A percentile compares a stretch with the other conserved stretches of the same genome.
These are phyloP conservation scores for Hirsutella rhossiliensis DNA, from an alignment of 2,329 filamentous ascomycete species.

Conservation along the genomic window DNA sequence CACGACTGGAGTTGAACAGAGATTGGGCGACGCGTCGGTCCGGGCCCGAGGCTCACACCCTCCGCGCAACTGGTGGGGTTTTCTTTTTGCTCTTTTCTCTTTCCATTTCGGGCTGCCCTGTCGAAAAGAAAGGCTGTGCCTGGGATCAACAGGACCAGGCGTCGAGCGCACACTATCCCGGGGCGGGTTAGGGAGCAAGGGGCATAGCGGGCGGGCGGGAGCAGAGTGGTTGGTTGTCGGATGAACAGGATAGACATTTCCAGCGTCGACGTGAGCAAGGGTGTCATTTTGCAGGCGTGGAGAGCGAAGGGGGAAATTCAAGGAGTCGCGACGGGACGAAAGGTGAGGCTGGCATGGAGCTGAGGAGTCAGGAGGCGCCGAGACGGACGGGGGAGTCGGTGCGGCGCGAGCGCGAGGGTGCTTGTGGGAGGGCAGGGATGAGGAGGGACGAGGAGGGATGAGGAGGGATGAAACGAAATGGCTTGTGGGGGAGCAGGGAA, in stretches of 20 bases:
- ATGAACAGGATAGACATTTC: neutral
- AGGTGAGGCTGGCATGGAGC: neutral
- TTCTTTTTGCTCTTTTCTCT: too few relatives aligned
- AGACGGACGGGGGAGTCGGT: neutral
- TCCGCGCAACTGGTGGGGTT: too few relatives aligned
- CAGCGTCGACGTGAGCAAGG: neutral
- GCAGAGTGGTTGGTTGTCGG: neutral
- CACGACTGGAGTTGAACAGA: too few relatives aligned
- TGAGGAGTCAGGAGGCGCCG: neutral
- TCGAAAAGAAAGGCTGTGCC: neutral
- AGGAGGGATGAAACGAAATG: too few relatives aligned
- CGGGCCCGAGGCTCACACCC: too few relatives aligned
- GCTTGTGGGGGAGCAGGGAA: too few relatives aligned
- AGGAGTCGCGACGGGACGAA: neutral
- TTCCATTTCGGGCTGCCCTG: too few relatives aligned
- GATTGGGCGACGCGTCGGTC: too few relatives aligned
- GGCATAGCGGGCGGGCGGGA: too few relatives aligned
- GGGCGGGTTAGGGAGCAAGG: neutral
- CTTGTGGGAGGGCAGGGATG: too few relatives aligned
- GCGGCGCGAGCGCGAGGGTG: too few relatives aligned
- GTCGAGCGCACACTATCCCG: neutral
- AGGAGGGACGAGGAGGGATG: too few relatives aligned
- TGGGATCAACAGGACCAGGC: constrained; percentile 6
- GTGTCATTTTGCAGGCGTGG: neutral
- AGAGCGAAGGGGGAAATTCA: neutral